Evolutionary conservation across 805 yeast species (phyloP).

Genomic region (Barnettozyma sucrosica): DNA sequence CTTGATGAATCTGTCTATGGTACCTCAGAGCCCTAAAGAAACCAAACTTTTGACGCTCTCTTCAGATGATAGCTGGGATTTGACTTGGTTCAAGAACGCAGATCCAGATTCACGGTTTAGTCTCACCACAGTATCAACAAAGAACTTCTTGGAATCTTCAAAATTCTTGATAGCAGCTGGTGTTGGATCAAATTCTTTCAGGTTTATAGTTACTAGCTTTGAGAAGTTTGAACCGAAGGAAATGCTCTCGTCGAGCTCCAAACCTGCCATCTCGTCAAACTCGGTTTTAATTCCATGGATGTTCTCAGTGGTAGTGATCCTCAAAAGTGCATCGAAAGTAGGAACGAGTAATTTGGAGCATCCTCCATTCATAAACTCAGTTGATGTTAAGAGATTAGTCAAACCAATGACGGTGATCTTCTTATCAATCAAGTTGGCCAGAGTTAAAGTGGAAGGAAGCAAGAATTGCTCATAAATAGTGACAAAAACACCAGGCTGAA

Average conservation of each 20-base stretch:
- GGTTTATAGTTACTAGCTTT: conserved; percentile 56
- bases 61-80: conserved; percentile 14
- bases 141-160: conserved; percentile 16
- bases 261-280: conserved; percentile 33
- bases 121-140: conserved; percentile 16
- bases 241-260: conserved; percentile 63
- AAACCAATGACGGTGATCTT: conserved; percentile 49
- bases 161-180: conserved; percentile 11
- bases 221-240: conserved; percentile 87
- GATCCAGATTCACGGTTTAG: conserved; percentile 18
- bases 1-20: not conserved
- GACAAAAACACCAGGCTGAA: conserved; percentile 55
- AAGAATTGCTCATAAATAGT: conserved; percentile 39
- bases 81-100: conserved; percentile 16
- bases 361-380: conserved; percentile 33
- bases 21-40: conserved; percentile 14
- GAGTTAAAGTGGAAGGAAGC: conserved; percentile 36
- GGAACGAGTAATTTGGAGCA: conserved; percentile 37
- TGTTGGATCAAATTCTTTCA: conserved; percentile 62
- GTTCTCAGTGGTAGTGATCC: conserved; percentile 32
- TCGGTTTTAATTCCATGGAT: conserved; percentile 30
- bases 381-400: conserved; percentile 35
- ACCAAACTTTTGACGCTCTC: conserved; percentile 15
- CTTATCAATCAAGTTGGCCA: conserved; percentile 48
- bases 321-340: conserved; percentile 40